Evolutionary conservation across 2,329 filamentous ascomycete genomes (phyloP).

Genomic region (Diaporthe longicolla): DNA sequence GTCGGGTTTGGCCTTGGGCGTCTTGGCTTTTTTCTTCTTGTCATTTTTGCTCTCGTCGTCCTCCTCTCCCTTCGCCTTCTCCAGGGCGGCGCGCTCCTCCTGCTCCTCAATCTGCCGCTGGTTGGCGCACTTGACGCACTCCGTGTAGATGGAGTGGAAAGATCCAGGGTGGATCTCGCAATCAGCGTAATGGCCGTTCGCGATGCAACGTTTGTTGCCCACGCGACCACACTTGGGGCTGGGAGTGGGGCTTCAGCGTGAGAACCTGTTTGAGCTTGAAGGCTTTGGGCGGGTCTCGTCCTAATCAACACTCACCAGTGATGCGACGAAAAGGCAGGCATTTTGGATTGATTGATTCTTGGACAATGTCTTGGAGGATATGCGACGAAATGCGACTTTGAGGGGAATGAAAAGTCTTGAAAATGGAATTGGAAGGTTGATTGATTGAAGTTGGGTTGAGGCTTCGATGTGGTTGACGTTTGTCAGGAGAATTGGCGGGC

Average conservation of each 20-base stretch:
- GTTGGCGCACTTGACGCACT: constrained; percentile 33
- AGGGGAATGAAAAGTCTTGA: rapidly evolving
- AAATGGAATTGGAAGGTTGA: no score
- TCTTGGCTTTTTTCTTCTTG: constrained; percentile 32
- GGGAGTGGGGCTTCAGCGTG: not conserved
- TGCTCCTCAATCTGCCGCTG: not conserved
- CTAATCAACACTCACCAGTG: constrained; percentile 28
- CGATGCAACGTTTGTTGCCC: constrained; percentile 20
- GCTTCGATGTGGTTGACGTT: not conserved
- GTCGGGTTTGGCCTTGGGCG: not conserved
- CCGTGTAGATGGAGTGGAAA: not conserved
- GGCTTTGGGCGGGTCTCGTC: not conserved
- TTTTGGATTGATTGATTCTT: not conserved
- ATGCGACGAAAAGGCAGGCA: constrained; percentile 32
- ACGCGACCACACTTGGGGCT: constrained; percentile 26
- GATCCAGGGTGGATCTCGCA: constrained; percentile 7
- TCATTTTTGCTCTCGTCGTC: constrained; percentile 7
- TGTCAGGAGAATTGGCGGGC: not conserved
- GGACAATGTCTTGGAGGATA: not conserved
- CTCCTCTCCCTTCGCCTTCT: constrained; percentile 43
- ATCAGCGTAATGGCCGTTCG: not conserved
- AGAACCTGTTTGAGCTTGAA: no score
- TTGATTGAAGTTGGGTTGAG: not conserved
- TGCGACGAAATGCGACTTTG: not conserved
- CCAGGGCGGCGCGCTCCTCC: not conserved